These are phyloP conservation scores for Reticulascus tulasneorum DNA, from an alignment of 2,329 filamentous ascomycete species.

Conservation along the genomic window DNA sequence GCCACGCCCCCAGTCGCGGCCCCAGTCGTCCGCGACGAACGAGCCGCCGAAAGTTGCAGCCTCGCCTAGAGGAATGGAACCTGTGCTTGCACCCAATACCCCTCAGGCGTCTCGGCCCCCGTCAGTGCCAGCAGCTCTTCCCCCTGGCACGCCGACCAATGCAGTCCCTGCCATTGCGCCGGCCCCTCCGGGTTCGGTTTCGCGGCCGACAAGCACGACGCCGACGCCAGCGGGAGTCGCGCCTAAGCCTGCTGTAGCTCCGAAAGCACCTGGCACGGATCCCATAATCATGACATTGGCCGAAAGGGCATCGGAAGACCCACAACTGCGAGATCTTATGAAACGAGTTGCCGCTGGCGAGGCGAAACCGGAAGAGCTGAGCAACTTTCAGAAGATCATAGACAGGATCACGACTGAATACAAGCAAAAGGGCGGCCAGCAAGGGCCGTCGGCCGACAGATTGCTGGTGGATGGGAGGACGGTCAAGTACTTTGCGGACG, in stretches of 20 bases:
- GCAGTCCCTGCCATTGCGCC: conserved; percentile 9
- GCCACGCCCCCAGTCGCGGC: conserved; percentile 3
- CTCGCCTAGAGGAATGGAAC: neutral
- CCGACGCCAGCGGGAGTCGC: conserved; percentile 8
- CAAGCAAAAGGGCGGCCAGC: conserved; percentile 45
- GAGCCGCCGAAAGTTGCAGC: conserved; percentile 4
- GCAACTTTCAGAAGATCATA: conserved; percentile 75
- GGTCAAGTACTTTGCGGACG: conserved; percentile 57
- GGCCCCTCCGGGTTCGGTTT: conserved; percentile 19
- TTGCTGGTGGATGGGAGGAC: conserved; percentile 52
- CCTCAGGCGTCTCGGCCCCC: no score
- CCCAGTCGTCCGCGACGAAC: conserved; percentile 2
- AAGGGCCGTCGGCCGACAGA: conserved; percentile 51
- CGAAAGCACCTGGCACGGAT: conserved; percentile 14
- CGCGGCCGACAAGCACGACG: conserved; percentile 13
- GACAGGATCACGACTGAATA: conserved; percentile 67
- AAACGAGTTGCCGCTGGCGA: conserved; percentile 75
- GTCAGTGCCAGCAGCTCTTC: conserved; percentile 13
- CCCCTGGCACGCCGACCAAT: conserved; percentile 15
- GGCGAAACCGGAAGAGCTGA: conserved; percentile 63
- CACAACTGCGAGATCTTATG: conserved; percentile 73
- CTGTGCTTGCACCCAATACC: conserved; percentile 8
- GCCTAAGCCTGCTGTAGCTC: conserved; percentile 5
- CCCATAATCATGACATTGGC: conserved; percentile 79
- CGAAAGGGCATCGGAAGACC: conserved; percentile 69